Evolutionary conservation across 2,329 filamentous ascomycete species (phyloP), one percentile per base, ranked within the genome.

Genomic region (Trichoderma koningiopsis): DNA sequence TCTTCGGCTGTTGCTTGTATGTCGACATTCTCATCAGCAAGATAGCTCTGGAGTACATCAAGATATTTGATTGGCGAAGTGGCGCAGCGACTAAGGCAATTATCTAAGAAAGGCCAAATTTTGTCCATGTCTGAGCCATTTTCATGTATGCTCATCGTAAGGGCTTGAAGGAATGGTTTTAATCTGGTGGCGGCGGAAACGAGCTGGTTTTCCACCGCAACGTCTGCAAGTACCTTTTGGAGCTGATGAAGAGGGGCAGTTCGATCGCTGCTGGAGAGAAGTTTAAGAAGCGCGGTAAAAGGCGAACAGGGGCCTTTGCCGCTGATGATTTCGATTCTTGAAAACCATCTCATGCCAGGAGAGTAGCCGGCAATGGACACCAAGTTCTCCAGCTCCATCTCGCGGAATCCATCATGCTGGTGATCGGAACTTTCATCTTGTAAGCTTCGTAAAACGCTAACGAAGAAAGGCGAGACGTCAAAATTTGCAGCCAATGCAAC

Each of bases 271-370:
- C 73, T 73, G 56, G 78, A 81, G 3, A 80, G 72, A 4, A 82
- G 73, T 70, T 85, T 88, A 6, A 95, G 78, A 27, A 95, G 84
- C 0, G 89, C 89, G n/a, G 88, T 87, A 71, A 94, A 93, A 0
- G 92, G 91, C 4, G 91, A 93, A 3, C 74, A 74, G 7, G 72
- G 70, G 10, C 71, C 71, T 22, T 74, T 74, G 49, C 87, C 82
- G 1, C 79, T 77, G n/a, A 91, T 82, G 0, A 85, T 85, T 72
- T 91, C 87, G 70, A 83, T 87, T 75, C 92, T 94, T 71, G 91
- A 86, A 82, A 96, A 97, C 95, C 95, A 98, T 71, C 91, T 89
- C 89, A 97, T 96, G 6, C 90, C 90, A 0, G 92, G 89, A 3
- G 94, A 96, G 74, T 90, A 88, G 71, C 89, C 88, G 4, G 94